Base-by-base conservation (phyloP, 2,329 filamentous ascomycete genomes). In the Aspergillus awamori region DNA sequence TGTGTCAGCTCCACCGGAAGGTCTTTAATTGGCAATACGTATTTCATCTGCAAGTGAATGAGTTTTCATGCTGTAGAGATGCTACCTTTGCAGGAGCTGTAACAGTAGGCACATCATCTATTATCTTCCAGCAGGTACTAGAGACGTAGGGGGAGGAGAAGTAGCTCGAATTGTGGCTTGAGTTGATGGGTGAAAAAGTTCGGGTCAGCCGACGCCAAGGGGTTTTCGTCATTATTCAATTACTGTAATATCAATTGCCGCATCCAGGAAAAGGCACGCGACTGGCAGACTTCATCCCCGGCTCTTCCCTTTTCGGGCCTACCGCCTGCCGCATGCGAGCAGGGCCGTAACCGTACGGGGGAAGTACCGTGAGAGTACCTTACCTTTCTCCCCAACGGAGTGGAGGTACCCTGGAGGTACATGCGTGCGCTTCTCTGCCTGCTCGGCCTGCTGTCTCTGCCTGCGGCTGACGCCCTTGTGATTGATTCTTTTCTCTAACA, bases 121-220 rank as follows among this genome's bases (percentile, higher is more conserved):
- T 36, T 13, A 36, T 36, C 33, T 36, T 36, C 33, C 33, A 36
- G 33, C 33, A 36, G 33, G 11, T 36, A 36, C 33, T 36, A 36
- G 33, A 36, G 33, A 36, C 33, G 33, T 36, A 36, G 33, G 33
- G 33, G 11, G 30, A 33, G 30, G 39, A 20, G 39, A 43, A 43
- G 39, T 43, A 43, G 6, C 39, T 43, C 41, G 41, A 22, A 45
- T 36, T 36, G 33, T 36, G 33, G 33, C 41, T 13, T 5, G 28
- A 8, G 17, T 51, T 36, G 33, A 36, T 36, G 33, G 33, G 33
- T 36, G 33, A 36, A 36, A 36, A 36, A 33, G n/a, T 52, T 52
- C 20, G 24, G 38, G 52, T 41, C 52, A 41, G 36, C 52, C 52
- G 52, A 54, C 52, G 47, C 47, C 47, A 51, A 51, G 47, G 20